A percentile compares a stretch with the other conserved stretches of the same genome.
Conservation (phyloP, 164 flowering plant species). For the Saururus chinensis region DNA sequence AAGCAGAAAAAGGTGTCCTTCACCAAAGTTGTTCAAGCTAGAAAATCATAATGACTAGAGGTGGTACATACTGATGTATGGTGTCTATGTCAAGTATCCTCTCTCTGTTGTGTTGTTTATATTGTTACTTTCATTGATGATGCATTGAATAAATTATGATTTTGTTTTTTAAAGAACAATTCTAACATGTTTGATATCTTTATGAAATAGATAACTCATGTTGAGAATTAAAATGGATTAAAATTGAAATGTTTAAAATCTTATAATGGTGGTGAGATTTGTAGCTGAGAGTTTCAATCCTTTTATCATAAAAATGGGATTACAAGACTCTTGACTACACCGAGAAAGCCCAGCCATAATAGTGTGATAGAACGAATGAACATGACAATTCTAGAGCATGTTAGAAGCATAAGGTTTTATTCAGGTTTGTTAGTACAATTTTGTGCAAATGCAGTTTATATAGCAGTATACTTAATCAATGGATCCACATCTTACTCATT, state of each 20-base stretch:
- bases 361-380: neutral
- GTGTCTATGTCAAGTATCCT: neutral
- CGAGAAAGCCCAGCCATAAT: neutral
- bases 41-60: too few relatives aligned
- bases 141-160: neutral
- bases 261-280: neutral
- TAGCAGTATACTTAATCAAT: too few relatives aligned
- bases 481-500: too few relatives aligned
- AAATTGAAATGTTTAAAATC: too few relatives aligned
- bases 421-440: neutral
- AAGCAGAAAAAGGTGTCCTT: too few relatives aligned
- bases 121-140: neutral
- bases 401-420: too few relatives aligned
- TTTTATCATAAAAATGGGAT: neutral
- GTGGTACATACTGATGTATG: neutral
- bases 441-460: too few relatives aligned
- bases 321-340: neutral
- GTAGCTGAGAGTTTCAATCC: neutral
- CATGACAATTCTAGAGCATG: neutral
- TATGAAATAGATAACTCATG: too few relatives aligned
- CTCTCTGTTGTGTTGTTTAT: neutral
- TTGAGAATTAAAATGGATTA: too few relatives aligned
- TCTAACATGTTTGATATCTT: too few relatives aligned
- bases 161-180: neutral
- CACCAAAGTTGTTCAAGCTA: too few relatives aligned